phyloP scores from a whole-genome alignment of 2,329 filamentous ascomycete species.

The Pseudogymnoascus sp. region DNA sequence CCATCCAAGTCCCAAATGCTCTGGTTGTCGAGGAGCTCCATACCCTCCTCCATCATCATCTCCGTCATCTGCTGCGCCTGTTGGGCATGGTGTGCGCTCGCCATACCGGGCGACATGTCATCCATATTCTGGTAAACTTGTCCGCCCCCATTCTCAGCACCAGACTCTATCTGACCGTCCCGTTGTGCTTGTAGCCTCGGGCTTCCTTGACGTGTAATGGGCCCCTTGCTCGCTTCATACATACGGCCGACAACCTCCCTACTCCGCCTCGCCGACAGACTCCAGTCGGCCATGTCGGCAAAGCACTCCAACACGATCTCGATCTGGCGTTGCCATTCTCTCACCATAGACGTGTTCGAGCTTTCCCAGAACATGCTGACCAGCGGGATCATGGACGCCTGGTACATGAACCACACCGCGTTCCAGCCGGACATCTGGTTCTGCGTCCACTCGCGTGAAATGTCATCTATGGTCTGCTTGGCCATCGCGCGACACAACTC shows the following conservation, averaged over 20 bases:
- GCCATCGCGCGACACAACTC: constrained; percentile 63
- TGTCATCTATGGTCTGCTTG: constrained; percentile 64
- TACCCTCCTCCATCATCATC: constrained; percentile 43
- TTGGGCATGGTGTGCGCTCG: constrained; percentile 24
- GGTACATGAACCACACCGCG: constrained; percentile 74
- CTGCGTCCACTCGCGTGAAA: constrained; percentile 60
- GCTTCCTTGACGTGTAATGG: constrained; percentile 25
- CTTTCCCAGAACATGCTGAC: constrained; percentile 66
- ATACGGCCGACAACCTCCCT: constrained; percentile 57
- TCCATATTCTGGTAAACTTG: constrained; percentile 11
- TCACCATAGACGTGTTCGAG: constrained; percentile 25
- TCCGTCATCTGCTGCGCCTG: constrained; percentile 38
- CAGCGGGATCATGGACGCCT: constrained; percentile 71
- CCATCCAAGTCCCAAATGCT: constrained; percentile 51
- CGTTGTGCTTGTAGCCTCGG: constrained; percentile 23
- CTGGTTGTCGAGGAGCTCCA: constrained; percentile 47
- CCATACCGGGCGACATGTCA: constrained; percentile 21
- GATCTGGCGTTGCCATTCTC: constrained; percentile 47
- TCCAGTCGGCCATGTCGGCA: constrained; percentile 59
- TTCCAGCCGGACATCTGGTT: constrained; percentile 77
- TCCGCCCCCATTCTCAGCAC: constrained; percentile 7
- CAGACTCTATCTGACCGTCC: constrained; percentile 22
- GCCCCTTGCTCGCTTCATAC: constrained; percentile 45
- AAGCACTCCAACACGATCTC: constrained; percentile 54
- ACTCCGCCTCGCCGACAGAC: constrained; percentile 53